Percentiles rank a stretch among this genome's conserved stretches.
Conservation (phyloP, 108 stramenopile species). For the Cyclostephanos invisitatus region DNA sequence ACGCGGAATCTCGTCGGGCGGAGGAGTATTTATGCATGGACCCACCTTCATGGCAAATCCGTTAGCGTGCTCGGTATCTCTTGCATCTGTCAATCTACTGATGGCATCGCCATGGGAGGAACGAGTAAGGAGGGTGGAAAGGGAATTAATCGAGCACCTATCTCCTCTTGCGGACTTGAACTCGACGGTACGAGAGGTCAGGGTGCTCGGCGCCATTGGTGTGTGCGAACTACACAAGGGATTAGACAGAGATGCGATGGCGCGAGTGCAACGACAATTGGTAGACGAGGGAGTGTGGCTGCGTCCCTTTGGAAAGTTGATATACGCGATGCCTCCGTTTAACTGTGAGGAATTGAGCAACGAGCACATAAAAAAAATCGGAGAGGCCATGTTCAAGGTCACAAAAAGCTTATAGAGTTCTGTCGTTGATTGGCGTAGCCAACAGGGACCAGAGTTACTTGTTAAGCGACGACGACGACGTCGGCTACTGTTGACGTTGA, state of each 20-base stretch:
- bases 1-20: slow-evolving; percentile 59
- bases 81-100: slow-evolving; percentile 64
- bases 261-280: slow-evolving; percentile 51
- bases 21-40: slow-evolving; percentile 78
- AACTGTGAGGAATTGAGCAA: slow-evolving; percentile 51
- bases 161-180: slow-evolving; percentile 54
- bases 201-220: slow-evolving; percentile 87
- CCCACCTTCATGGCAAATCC: slow-evolving; percentile 90
- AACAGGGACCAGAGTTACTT: too few relatives aligned
- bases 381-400: slow-evolving; percentile 49
- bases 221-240: slow-evolving; percentile 80
- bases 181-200: slow-evolving; percentile 68
- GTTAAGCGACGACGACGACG: too few relatives aligned
- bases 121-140: slow-evolving; percentile 59
- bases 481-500: too few relatives aligned
- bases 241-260: slow-evolving; percentile 56
- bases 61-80: slow-evolving; percentile 73
- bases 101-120: slow-evolving; percentile 53
- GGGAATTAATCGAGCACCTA: slow-evolving; percentile 47
- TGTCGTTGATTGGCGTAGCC: too few relatives aligned
- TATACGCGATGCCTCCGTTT: slow-evolving; percentile 88
- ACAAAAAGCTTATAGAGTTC: slow-evolving; percentile 3
- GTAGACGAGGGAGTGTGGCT: slow-evolving; percentile 81
- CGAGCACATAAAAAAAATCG: slow-evolving; percentile 55
- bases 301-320: slow-evolving; percentile 80